Evolutionary conservation across 805 yeast genomes (phyloP).

Genomic region (Sugiyamaella valdiviana): DNA sequence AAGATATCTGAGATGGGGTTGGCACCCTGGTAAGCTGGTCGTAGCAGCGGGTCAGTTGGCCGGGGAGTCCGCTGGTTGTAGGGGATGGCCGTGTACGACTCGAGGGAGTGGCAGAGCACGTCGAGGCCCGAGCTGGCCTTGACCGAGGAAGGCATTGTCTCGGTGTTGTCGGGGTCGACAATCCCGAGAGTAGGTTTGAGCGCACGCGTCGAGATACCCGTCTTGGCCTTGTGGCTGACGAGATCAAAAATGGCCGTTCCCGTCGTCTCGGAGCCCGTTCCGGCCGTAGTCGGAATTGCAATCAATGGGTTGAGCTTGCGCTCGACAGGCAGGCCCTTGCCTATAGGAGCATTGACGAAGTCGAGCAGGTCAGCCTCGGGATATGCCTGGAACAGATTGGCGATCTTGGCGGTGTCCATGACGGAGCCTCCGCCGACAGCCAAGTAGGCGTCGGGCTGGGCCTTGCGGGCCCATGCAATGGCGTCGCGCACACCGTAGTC

Average conservation of each 20-base stretch:
- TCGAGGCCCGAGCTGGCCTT: constrained; percentile 41
- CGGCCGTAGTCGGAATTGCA: constrained; percentile 43
- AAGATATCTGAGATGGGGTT: constrained; percentile 42
- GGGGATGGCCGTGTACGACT: constrained; percentile 43
- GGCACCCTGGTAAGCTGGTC: constrained; percentile 41
- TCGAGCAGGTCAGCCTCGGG: constrained; percentile 37
- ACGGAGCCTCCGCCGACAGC: constrained; percentile 45
- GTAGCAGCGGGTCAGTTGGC: constrained; percentile 33
- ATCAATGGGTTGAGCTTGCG: constrained; percentile 35
- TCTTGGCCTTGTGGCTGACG: constrained; percentile 36
- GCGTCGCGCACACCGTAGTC: constrained; percentile 32
- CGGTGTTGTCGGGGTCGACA: constrained; percentile 39
- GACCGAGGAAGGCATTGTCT: constrained; percentile 38
- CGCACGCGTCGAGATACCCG: constrained; percentile 40
- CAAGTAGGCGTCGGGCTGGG: constrained; percentile 36
- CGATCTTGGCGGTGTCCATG: constrained; percentile 42
- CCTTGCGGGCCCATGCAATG: constrained; percentile 32
- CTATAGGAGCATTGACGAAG: constrained; percentile 40
- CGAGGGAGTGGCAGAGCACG: constrained; percentile 41
- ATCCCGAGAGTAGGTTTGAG: constrained; percentile 40
- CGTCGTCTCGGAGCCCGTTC: constrained; percentile 44
- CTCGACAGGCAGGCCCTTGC: constrained; percentile 34
- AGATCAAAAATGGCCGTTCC: constrained; percentile 42
- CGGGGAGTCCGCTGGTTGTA: constrained; percentile 35
- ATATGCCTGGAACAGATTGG: constrained; percentile 37